These are phyloP conservation scores for Tilletia indica DNA, from an alignment of 1,284 basidiomycete genomes.

Conservation along the genomic window DNA sequence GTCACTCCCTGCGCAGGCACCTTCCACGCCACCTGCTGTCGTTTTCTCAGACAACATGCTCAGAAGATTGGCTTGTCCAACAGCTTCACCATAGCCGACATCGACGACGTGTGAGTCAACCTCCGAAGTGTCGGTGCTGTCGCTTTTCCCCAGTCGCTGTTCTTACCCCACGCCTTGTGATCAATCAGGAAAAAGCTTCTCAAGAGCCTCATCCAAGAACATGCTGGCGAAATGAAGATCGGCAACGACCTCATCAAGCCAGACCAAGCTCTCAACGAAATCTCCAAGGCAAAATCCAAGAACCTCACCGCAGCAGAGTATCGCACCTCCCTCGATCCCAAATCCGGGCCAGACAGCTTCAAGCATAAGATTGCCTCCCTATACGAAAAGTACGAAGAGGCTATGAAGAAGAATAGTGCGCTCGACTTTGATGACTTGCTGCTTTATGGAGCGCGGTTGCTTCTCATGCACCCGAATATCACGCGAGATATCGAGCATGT, in stretches of 20 bases:
- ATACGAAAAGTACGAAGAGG: constrained; percentile 70
- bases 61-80: constrained; percentile 65
- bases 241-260: constrained; percentile 66
- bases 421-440: constrained; percentile 89
- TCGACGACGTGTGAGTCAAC: constrained; percentile 63
- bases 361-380: constrained; percentile 55
- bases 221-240: constrained; percentile 60
- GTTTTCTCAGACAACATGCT: constrained; percentile 69
- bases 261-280: constrained; percentile 64
- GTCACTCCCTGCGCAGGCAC: constrained; percentile 63
- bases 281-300: constrained; percentile 79
- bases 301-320: constrained; percentile 62
- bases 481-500: constrained; percentile 70
- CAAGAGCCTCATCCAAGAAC: constrained; percentile 64
- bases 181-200: constrained; percentile 68
- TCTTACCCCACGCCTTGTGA: too few relatives aligned
- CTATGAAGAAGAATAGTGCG: constrained; percentile 67
- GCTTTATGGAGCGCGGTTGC: constrained; percentile 67
- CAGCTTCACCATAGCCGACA: constrained; percentile 80
- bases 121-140: too few relatives aligned
- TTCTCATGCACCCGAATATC: constrained; percentile 63
- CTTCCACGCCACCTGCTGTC: constrained; percentile 77
- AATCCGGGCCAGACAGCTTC: not conserved
- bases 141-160: too few relatives aligned
- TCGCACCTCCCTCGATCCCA: constrained; percentile 13